Evolutionary conservation across 192 early-diverging fungal species (phyloP).

Genomic region (Rhizophagus prolifer): DNA sequence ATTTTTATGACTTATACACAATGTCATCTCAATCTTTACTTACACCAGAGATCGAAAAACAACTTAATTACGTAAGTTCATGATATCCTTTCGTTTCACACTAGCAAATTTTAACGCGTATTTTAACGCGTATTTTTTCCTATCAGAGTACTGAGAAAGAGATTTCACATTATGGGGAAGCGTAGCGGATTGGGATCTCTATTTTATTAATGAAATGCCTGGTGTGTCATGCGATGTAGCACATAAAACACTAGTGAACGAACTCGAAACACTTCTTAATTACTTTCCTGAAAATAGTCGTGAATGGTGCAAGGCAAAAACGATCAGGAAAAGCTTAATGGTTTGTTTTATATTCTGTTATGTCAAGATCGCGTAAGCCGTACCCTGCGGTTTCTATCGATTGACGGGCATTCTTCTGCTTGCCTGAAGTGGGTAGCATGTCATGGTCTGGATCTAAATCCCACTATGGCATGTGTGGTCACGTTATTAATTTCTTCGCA

Average conservation of each 20-base stretch:
- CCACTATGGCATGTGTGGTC: conserved; percentile 20
- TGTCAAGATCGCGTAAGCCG: conserved; percentile 3
- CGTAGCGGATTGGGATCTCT: conserved; percentile 26
- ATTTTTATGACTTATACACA: too few relatives aligned
- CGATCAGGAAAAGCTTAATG: conserved; percentile 13
- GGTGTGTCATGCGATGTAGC: neutral
- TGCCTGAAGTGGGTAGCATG: conserved; percentile 24
- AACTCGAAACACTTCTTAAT: conserved; percentile 18
- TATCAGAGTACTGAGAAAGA: conserved; percentile 29
- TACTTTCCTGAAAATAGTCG: conserved; percentile 1
- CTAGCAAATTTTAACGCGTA: neutral
- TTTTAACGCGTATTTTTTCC: conserved; percentile 27
- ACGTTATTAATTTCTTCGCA: neutral
- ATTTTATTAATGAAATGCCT: conserved; percentile 30
- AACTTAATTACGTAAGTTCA: neutral
- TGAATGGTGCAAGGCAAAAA: conserved; percentile 18
- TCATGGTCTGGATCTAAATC: conserved; percentile 17
- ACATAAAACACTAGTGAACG: conserved; percentile 18
- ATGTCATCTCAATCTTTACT: neutral
- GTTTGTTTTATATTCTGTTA: conserved; percentile 6
- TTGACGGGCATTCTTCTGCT: conserved; percentile 25
- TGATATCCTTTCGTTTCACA: neutral
- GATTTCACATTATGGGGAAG: conserved; percentile 19
- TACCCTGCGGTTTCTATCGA: conserved; percentile 17
- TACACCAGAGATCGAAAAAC: neutral